Evolutionary conservation across 306 rosid species (phyloP).

Genomic region (Arachis stenosperma): DNA sequence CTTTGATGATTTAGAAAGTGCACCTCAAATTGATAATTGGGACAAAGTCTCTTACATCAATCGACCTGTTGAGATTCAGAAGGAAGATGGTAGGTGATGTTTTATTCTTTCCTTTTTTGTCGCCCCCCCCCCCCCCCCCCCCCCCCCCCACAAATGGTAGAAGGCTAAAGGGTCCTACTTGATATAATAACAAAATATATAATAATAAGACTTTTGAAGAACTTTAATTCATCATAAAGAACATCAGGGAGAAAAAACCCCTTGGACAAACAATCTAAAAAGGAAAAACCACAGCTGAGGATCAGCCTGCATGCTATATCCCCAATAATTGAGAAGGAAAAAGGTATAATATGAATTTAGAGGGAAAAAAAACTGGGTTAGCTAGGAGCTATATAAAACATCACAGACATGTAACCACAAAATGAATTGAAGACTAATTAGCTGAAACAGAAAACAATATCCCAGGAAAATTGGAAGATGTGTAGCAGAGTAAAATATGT

Average conservation of each 20-base stretch:
- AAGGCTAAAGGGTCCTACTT: not conserved
- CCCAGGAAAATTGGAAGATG: not conserved
- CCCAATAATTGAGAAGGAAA: not conserved
- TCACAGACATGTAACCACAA: not conserved
- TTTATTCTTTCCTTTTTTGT: not conserved
- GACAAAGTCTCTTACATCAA: slow-evolving; percentile 84
- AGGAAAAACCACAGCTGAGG: not conserved
- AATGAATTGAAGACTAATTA: not conserved
- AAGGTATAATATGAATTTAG: not conserved
- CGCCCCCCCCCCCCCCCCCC: too few species aligned
- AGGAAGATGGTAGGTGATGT: slow-evolving; percentile 68
- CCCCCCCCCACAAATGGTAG: not conserved
- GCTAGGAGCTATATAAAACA: not conserved
- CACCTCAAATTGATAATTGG: slow-evolving; percentile 81
- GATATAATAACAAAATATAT: not conserved
- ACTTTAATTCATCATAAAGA: not conserved
- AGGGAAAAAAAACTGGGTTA: not conserved
- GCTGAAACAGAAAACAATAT: not conserved
- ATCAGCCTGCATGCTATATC: not conserved
- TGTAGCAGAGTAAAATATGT: not conserved
- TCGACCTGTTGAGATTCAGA: slow-evolving; percentile 75
- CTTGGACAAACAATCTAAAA: not conserved
- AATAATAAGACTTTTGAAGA: not conserved
- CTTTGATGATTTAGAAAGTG: slow-evolving; percentile 79
- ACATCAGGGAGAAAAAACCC: too few species aligned